phyloP scores from a whole-genome alignment of 257 asterid species.

The Primulina eburnea region DNA sequence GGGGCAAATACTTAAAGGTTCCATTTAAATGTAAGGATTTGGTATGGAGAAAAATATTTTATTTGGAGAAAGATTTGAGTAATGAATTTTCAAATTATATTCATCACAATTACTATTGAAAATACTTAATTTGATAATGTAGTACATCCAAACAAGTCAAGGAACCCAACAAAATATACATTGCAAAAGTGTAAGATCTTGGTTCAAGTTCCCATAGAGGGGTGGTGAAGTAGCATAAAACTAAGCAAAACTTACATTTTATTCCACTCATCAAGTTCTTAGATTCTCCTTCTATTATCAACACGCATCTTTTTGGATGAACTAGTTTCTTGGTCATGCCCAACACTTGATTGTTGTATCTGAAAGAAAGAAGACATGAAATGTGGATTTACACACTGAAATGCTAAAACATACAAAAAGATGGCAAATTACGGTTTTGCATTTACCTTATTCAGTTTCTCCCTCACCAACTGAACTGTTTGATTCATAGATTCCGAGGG shows the following conservation, averaged over 20 bases:
- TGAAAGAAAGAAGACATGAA: conserved; percentile 22
- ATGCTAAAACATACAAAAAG: neutral
- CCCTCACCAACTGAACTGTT: conserved; percentile 74
- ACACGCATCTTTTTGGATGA: conserved; percentile 58
- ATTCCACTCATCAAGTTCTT: conserved; percentile 3
- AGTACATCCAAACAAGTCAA: no score
- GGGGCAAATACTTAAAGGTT: no score
- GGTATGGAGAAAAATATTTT: no score
- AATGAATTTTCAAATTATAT: no score
- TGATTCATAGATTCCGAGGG: conserved; percentile 75
- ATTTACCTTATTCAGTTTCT: conserved; percentile 67
- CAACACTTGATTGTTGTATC: conserved; percentile 53
- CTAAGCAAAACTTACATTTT: conserved; percentile 5
- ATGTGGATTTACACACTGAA: neutral
- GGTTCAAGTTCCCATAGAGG: no score
- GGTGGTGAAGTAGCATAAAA: neutral
- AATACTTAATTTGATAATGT: no score
- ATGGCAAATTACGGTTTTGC: neutral
- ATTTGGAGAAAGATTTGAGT: no score
- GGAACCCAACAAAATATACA: no score
- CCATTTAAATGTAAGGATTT: no score
- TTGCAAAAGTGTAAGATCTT: no score
- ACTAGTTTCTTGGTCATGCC: conserved; percentile 33
- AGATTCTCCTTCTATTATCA: conserved; percentile 78
- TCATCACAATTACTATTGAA: no score